Evolutionary conservation across 2,329 filamentous ascomycete species (phyloP), one percentile per base, ranked within the genome.

Genomic region (Fusarium scirpi): DNA sequence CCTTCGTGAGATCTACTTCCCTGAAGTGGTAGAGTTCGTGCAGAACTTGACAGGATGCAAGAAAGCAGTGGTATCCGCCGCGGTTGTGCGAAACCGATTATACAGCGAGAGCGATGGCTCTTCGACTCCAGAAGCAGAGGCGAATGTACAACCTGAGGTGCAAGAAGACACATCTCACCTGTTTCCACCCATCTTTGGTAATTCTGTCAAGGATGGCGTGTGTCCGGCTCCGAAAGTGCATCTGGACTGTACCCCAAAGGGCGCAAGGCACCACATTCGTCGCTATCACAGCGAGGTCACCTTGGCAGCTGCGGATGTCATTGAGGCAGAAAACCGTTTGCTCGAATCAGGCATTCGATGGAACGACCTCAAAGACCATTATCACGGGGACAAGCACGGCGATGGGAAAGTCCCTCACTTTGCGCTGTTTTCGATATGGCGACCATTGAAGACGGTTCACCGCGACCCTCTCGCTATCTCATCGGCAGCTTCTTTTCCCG

Each of bases 201-300:
- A 59, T 13, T 40, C 48, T 11, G 24, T 4, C 3, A 59, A 45
- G 8, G 56, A 59, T 22, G 56, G 56, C 2, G n/a, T 59, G 1
- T 59, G 56, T 2, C 56, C 56, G 24, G 56, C 56, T 20, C 56
- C 56, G 3, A 59, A 59, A 6, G 56, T 59, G n/a, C 56, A 59
- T 54, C n/a, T 59, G 1, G 56, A 59, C 8, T 54, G 47, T 12
- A 59, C 56, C 1, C 56, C 56, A 2, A 59, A 53, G 11, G 56
- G 56, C n/a, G 56, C 56, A 1, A 45, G 56, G 18, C 15, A 29
- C 8, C 56, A 59, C 12, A 59, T 59, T 38, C 56, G 56, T 1
- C 47, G 34, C 22, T 59, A 59, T 10, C 56, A 59, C 22, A 54
- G 56, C 22, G 40, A 54, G 15, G 47, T 59, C 16, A 5, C 56